Percentiles rank a stretch among this genome's conserved stretches.
Evolutionary conservation across 2,329 filamentous ascomycete genomes (phyloP).

Genomic region (Ophiosphaerella narmari): DNA sequence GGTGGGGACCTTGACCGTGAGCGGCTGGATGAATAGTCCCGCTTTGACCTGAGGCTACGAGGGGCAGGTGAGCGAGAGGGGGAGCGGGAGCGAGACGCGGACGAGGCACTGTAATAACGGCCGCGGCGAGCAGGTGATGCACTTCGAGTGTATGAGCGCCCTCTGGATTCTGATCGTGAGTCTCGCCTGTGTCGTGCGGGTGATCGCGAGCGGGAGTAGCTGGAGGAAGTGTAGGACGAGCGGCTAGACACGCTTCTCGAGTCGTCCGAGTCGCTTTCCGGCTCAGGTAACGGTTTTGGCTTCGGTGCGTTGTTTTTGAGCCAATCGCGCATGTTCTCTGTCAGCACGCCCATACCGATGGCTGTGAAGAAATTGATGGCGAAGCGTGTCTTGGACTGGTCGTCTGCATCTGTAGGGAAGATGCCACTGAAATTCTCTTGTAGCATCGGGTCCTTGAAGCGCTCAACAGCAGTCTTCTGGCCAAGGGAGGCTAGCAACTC

Average conservation of each 20-base stretch:
- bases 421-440: constrained; percentile 80
- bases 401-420: constrained; percentile 81
- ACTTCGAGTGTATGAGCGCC: constrained; percentile 37
- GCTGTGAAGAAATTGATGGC: constrained; percentile 99
- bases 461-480: constrained; percentile 75
- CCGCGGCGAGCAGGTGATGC: constrained; percentile 28
- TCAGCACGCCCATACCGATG: constrained; percentile 92
- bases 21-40: constrained; percentile 34
- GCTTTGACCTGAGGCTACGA: constrained; percentile 19
- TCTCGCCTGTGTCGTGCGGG: constrained; percentile 25
- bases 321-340: constrained; percentile 91
- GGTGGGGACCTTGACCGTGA: constrained; percentile 27
- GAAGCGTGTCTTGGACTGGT: constrained; percentile 88
- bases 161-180: constrained; percentile 33
- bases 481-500: constrained; percentile 87
- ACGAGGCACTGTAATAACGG: constrained; percentile 26
- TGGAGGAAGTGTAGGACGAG: constrained; percentile 39
- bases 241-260: constrained; percentile 40
- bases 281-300: constrained; percentile 63
- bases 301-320: constrained; percentile 84
- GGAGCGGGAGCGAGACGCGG: constrained; percentile 23
- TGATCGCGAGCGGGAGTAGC: constrained; percentile 30
- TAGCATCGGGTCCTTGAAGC: constrained; percentile 75
- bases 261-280: constrained; percentile 41
- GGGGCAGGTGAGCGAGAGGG: constrained; percentile 29